Conservation (phyloP, 768 basidiomycete genomes). For the Kwoniella heveanensis region DNA sequence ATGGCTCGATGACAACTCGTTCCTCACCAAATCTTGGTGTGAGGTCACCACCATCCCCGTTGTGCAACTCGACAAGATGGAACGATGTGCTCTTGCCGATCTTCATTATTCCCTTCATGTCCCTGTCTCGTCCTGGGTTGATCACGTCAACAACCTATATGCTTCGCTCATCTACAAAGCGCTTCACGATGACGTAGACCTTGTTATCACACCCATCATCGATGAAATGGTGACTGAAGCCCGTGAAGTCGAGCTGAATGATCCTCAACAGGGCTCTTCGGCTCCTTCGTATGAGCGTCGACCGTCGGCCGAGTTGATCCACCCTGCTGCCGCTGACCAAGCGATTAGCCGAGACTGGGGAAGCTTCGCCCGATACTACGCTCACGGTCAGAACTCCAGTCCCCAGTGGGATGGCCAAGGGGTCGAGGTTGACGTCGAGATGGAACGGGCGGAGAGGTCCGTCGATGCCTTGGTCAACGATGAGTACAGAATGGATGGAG, state of each 20-base stretch:
- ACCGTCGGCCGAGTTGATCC: slow-evolving; percentile 6
- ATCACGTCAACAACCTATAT: slow-evolving; percentile 36
- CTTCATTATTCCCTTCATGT: slow-evolving; percentile 41
- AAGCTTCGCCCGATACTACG: slow-evolving; percentile 23
- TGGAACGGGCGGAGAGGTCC: slow-evolving; percentile 23
- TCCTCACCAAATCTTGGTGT: slow-evolving; percentile 48
- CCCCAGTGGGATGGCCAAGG: slow-evolving; percentile 10
- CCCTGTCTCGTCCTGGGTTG: slow-evolving; percentile 34
- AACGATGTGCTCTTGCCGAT: slow-evolving; percentile 30
- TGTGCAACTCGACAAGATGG: slow-evolving; percentile 32
- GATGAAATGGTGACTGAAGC: slow-evolving; percentile 38
- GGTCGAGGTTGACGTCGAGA: slow-evolving; percentile 20
- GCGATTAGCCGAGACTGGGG: slow-evolving; percentile 37
- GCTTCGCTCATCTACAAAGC: slow-evolving; percentile 14
- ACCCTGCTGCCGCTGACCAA: slow-evolving; percentile 37
- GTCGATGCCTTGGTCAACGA: slow-evolving; percentile 27
- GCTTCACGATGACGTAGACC: slow-evolving; percentile 17
- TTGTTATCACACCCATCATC: slow-evolving; percentile 19
- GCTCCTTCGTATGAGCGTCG: slow-evolving; percentile 22
- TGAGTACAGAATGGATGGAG: slow-evolving; percentile 17
- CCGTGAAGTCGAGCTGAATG: slow-evolving; percentile 25
- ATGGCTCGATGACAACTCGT: slow-evolving; percentile 55
- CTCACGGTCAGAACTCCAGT: slow-evolving; percentile 4
- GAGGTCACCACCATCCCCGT: slow-evolving; percentile 41
- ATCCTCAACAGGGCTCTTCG: slow-evolving; percentile 5